Evolutionary conservation across 2,329 filamentous ascomycete species (phyloP).

Genomic region (Diaporthe ampelina): DNA sequence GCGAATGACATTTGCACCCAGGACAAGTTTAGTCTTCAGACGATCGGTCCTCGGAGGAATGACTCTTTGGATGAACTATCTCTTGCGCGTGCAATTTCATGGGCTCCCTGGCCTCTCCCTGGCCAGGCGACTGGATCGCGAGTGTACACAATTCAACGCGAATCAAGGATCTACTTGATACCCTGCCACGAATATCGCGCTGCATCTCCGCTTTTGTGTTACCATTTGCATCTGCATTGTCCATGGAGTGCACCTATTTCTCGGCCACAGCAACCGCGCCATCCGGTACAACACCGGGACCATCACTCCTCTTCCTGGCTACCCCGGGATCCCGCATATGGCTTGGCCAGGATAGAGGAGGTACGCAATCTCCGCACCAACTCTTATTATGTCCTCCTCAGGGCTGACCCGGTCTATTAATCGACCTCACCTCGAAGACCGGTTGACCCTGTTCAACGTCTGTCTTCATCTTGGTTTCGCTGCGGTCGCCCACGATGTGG

Average conservation of each 20-base stretch:
- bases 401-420: neutral
- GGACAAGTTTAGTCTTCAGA: neutral
- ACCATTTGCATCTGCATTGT: neutral
- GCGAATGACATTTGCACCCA: neutral
- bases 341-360: constrained; percentile 5
- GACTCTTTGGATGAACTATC: constrained; percentile 4
- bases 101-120: neutral
- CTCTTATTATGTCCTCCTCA: neutral
- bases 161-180: neutral
- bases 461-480: neutral
- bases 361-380: constrained; percentile 20
- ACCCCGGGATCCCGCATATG: constrained; percentile 18
- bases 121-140: neutral
- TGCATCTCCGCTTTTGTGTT: neutral
- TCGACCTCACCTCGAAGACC: neutral
- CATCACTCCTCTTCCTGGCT: constrained; percentile 23
- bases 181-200: no score
- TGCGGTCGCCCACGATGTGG: neutral
- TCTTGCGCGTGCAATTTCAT: neutral
- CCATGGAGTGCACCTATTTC: neutral
- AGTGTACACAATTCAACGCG: neutral
- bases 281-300: constrained; percentile 13
- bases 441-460: neutral
- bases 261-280: neutral
- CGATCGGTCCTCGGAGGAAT: neutral